A percentile compares a stretch with the other conserved stretches of the same genome.
Conservation (phyloP, 2,329 filamentous ascomycete genomes). For the Nannizzia gypsea region DNA sequence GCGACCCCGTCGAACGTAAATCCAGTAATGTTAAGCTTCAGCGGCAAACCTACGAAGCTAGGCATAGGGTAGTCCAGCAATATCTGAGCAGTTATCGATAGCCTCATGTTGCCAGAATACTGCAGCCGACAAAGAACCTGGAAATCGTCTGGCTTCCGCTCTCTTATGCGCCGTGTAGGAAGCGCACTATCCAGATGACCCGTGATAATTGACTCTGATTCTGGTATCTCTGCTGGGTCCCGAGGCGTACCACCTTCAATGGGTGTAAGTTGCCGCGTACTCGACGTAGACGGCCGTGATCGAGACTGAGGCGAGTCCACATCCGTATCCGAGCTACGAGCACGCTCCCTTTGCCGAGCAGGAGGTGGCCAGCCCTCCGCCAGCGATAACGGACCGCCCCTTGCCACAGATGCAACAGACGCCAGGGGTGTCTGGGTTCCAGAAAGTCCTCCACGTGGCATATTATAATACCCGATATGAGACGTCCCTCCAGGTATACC, state of each 20-base stretch:
- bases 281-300: conserved; percentile 34
- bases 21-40: conserved; percentile 90
- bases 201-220: background rate
- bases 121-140: conserved; percentile 86
- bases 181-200: background rate
- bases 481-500: conserved; percentile 40
- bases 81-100: conserved; percentile 88
- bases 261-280: background rate
- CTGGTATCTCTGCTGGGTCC: conserved; percentile 1
- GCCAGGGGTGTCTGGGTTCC: conserved; percentile 39
- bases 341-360: conserved; percentile 10
- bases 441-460: conserved; percentile 38
- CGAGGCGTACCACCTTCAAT: background rate
- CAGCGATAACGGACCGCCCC: conserved; percentile 25
- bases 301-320: conserved; percentile 28
- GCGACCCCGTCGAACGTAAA: conserved; percentile 91
- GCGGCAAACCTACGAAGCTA: conserved; percentile 88
- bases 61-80: conserved; percentile 97
- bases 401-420: conserved; percentile 36
- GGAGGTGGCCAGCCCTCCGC: conserved; percentile 18
- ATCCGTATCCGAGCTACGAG: conserved; percentile 23
- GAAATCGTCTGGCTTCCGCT: conserved; percentile 71
- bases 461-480: conserved; percentile 34
- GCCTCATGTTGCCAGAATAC: conserved; percentile 75
- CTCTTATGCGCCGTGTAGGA: conserved; percentile 47